A percentile compares a stretch with the other conserved stretches of the same genome.
phyloP scores from a whole-genome alignment of 441 rosid species.

The Brassica balearica region DNA sequence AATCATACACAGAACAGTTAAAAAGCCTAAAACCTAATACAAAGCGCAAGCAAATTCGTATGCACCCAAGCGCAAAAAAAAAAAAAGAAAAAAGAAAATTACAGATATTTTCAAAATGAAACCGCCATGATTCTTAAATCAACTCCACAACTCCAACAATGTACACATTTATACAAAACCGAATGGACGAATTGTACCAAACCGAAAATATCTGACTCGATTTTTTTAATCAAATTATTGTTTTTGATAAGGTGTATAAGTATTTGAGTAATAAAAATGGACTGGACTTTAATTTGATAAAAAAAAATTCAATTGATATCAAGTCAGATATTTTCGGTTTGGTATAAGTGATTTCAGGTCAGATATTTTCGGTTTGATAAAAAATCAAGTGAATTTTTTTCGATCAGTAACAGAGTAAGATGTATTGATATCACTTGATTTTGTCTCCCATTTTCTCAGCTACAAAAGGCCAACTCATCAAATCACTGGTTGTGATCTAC shows the following conservation, averaged over 20 bases:
- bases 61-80: no score
- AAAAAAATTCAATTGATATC: neutral
- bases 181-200: neutral
- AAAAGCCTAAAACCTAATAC: slow-evolving; percentile 17
- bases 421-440: neutral
- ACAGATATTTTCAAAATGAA: neutral
- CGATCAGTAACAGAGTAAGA: neutral
- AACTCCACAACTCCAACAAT: no score
- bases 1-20: slow-evolving; percentile 17
- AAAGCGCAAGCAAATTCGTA: neutral
- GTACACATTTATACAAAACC: no score
- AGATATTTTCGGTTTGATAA: no score
- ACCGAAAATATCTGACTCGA: neutral
- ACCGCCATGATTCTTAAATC: neutral
- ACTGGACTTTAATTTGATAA: no score
- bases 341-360: neutral
- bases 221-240: no score
- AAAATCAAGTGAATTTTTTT: no score
- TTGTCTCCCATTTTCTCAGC: neutral
- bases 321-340: neutral
- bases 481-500: neutral
- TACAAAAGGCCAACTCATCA: neutral
- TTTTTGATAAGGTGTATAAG: no score
- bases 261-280: no score
- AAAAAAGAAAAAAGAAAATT: no score